Evolutionary conservation across 1,139 yeast species (phyloP), one percentile per base, ranked within the genome.

Genomic region (Pichia norvegensis): DNA sequence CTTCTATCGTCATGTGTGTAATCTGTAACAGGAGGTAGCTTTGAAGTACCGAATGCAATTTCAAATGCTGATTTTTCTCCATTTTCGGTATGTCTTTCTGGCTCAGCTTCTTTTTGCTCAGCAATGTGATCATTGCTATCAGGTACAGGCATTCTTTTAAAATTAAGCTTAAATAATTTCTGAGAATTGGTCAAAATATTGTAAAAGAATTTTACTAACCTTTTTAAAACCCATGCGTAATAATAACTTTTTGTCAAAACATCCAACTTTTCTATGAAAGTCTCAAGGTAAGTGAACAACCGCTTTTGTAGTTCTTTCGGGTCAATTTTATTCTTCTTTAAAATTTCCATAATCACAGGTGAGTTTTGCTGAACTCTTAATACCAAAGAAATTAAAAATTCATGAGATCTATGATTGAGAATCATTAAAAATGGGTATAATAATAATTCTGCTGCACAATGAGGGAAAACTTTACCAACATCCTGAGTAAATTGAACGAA

Each of bases 321-420:
- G 43, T 63, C 64, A 29, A 64, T 63, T 10, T 58, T 61, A 45
- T 63, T 63, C 31, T 52, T 55, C 25, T 51, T 54, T 29, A 64
- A 49, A 39, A 63, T 61, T 40, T 62, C 66, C 48, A 57, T 52
- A 16, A 62, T 53, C 1, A 63, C 47, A 1, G 66, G 65, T 4
- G 65, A 61, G 41, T 52, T 57, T 45, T 63, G 67, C 43, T 64
- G 67, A 41, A 64, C 66, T 57, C 79, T 65, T 42, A 73, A 52
- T 33, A 73, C 68, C 52, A 74, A 56, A 33, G 78, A 73, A n/a
- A 74, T 73, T 58, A 74, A 62, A 52, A 73, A 73, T 52, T 74
- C 78, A 53, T 72, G 65, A 3, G 78, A 71, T 50, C 79, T 63
- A 52, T 73, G 78, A 43, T 76, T 76, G 33, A 72, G 63, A 42